Evolutionary conservation across 1,139 yeast species (phyloP).

Genomic region (Maudiozyma humilis): DNA sequence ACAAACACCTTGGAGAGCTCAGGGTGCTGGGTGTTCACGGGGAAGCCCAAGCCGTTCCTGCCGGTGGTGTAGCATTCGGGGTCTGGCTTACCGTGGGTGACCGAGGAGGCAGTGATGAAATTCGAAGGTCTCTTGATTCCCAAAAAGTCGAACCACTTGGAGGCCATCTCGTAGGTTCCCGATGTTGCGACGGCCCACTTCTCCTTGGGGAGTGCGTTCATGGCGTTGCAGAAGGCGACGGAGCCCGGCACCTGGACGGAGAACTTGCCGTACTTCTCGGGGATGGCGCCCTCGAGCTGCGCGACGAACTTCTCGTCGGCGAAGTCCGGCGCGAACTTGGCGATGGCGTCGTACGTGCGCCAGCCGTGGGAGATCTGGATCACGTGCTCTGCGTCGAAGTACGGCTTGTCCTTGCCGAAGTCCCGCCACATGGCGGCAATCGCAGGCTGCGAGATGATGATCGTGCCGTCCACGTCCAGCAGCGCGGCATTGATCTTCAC

Average conservation of each 20-base stretch:
- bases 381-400: conserved; percentile 61
- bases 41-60: conserved; percentile 50
- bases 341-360: conserved; percentile 71
- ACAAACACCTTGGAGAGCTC: conserved; percentile 47
- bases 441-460: conserved; percentile 74
- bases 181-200: conserved; percentile 81
- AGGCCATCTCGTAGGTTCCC: conserved; percentile 69
- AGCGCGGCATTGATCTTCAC: conserved; percentile 38
- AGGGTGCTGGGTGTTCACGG: conserved; percentile 34
- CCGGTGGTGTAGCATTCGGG: conserved; percentile 74
- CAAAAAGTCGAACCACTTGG: conserved; percentile 68
- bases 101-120: conserved; percentile 75
- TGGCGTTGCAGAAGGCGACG: conserved; percentile 42
- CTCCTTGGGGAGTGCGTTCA: conserved; percentile 36
- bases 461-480: conserved; percentile 81
- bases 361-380: conserved; percentile 75
- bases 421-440: conserved; percentile 76
- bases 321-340: conserved; percentile 66
- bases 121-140: conserved; percentile 56
- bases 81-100: conserved; percentile 70
- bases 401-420: conserved; percentile 60
- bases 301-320: conserved; percentile 61
- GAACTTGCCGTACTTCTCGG: conserved; percentile 59
- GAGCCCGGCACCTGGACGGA: conserved; percentile 75
- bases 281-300: conserved; percentile 62